Base-by-base conservation (phyloP, 805 yeast species). In the Nakazawaea ambrosiae region DNA sequence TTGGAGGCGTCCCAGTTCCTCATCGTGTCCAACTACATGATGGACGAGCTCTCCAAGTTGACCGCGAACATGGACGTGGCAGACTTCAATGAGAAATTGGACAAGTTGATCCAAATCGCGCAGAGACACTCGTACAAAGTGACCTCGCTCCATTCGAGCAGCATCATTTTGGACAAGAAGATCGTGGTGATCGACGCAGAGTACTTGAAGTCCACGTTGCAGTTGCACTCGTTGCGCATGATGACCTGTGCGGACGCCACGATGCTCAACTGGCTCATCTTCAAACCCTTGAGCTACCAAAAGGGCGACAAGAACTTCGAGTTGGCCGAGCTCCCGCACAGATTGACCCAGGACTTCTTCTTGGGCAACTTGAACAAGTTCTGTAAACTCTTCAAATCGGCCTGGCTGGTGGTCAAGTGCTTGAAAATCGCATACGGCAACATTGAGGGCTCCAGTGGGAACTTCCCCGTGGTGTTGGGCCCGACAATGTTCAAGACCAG, bases 351-450 rank as follows among this genome's bases (percentile, higher is more conserved):
- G 29, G 52, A 53, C 32, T 39, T 55, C 19, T 44, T 48, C 15
- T 31, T 58, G 14, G 48, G 51, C n/a, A 28, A 22, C 1, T 20
- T 43, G 7, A 31, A 43, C 4, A 49, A 43, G 5, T 39, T 46
- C 7, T 29, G 66, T 4, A 36, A 45, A 5, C 41, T 65, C 3
- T 44, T 66, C 33, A 37, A 36, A 29, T 45, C 65, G 1, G 49
- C 63, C 1, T 43, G 53, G 23, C 61, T 58, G 8, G 46, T 60
- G 10, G 53, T 63, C 5, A 45, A 54, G 10, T 37, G 66, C 17
- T 39, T 70, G 14, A 68, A 66, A 34, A 35, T 68, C 7, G 72
- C 68, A 4, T 53, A 56, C 40, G 71, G 70, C 9, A 50, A 53
- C 6, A 49, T 58, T n/a, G 60, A 54, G 27, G 32, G 27, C 7